Evolutionary conservation across 805 yeast genomes (phyloP), one percentile per base, ranked within the genome.

Genomic region (Ogataea haglerorum): DNA sequence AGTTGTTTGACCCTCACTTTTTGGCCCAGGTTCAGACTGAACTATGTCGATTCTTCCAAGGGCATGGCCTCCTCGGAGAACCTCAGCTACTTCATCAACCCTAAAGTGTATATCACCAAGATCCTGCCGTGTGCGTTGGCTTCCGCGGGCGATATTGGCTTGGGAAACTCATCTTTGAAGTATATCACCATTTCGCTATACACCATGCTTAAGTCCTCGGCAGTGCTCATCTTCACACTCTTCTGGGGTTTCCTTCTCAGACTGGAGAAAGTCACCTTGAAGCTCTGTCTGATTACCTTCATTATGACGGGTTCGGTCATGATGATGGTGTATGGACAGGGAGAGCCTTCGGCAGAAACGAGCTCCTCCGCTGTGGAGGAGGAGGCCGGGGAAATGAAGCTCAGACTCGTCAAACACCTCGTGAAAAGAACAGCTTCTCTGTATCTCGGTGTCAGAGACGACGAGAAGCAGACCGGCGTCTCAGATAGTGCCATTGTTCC

Each of bases 121-220:
- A 77, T 86, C 30, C 51, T 85, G 2, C 95, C 95, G 1, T 86
- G 96, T 56, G 82, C 95, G 0, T 42, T 84, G n/a, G 91, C 95
- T 0, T 76, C 88, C 2, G 84, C 93, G 2, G 89, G 93, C 16
- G 97, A 90, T 62, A 87, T 90, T 48, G 96, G 97, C 1, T 70
- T 87, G 48, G 88, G 95, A 24, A 90, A 90, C 58, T 78, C 82
- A 27, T 83, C 95, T 21, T 74, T 88, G 54, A 73, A 80, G 47
- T 78, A 73, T 56, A 82, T 90, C 35, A 76, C 95, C 2, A 70
- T 90, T 50, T 78, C 88, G 17, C 75, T 88, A 36, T 90, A 88
- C 62, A 88, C 96, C 10, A 87, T 89, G 85, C 78, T 90, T 45
- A 90, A 90, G 60, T 82, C 95, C 1, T 80, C 90, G 10, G 78